A percentile compares a stretch with the other conserved stretches of the same genome.
Conservation (phyloP, 306 rosid species). For the Vigna trinervia region DNA sequence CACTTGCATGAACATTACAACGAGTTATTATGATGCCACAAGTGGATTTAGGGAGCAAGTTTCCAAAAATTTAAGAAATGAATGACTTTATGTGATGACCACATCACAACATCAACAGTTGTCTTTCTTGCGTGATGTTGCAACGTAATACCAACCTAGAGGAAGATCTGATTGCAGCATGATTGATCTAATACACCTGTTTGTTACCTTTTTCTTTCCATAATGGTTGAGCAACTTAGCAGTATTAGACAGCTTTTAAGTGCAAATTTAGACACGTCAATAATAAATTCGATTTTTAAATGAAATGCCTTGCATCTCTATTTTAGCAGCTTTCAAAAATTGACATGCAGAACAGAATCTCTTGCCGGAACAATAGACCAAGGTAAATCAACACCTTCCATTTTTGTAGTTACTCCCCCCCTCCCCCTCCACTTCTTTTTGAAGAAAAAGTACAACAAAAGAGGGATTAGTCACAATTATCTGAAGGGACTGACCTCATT, state of each 20-base stretch:
- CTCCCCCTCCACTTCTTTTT: neutral
- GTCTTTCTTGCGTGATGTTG: neutral
- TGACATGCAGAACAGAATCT: neutral
- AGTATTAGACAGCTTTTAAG: neutral
- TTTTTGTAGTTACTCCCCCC: neutral
- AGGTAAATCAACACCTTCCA: constrained; percentile 10
- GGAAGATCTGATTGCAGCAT: neutral
- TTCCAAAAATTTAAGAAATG: neutral
- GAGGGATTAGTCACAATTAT: constrained; percentile 9
- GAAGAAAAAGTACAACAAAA: neutral
- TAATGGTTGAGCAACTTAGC: neutral
- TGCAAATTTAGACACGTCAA: neutral
- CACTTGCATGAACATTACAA: neutral
- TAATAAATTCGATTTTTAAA: neutral
- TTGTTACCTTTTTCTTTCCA: constrained; percentile 5
- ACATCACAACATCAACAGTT: neutral
- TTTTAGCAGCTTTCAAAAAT: neutral
- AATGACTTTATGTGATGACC: neutral
- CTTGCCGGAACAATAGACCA: neutral
- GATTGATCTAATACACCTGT: neutral
- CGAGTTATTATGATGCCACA: constrained; percentile 10
- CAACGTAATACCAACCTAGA: constrained; percentile 3
- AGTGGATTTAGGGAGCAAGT: neutral
- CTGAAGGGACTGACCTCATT: constrained; percentile 59
- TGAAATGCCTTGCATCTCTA: constrained; percentile 2